phyloP scores from a whole-genome alignment of 2,329 filamentous ascomycete genomes.

The Xylaria sp. region DNA sequence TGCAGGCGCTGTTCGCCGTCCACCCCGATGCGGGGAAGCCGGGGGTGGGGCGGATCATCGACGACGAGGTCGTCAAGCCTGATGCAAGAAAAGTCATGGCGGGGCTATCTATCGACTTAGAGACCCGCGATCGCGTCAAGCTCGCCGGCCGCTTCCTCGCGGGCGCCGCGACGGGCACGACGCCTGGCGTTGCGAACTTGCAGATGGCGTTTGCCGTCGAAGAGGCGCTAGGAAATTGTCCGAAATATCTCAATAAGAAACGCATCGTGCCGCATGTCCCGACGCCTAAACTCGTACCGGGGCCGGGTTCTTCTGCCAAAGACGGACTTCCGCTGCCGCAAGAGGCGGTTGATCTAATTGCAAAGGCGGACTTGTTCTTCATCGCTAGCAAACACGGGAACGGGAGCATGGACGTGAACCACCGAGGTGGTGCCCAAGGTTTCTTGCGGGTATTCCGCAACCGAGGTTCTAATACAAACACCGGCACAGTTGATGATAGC shows the following conservation, averaged over 20 bases:
- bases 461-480: slow-evolving; percentile 43
- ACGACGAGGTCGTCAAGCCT: slow-evolving; percentile 39
- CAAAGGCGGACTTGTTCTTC: slow-evolving; percentile 76
- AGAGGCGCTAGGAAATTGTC: slow-evolving; percentile 80
- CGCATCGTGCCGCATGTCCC: slow-evolving; percentile 61
- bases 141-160: slow-evolving; percentile 72
- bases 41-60: slow-evolving; percentile 27
- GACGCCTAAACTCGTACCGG: slow-evolving; percentile 49
- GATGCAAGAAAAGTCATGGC: slow-evolving; percentile 51
- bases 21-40: slow-evolving; percentile 40
- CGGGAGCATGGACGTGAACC: slow-evolving; percentile 81
- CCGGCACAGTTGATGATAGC: not conserved
- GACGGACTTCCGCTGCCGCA: slow-evolving; percentile 50
- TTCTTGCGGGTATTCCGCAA: slow-evolving; percentile 74
- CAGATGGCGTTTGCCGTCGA: slow-evolving; percentile 71
- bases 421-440: slow-evolving; percentile 75
- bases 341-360: slow-evolving; percentile 64
- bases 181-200: slow-evolving; percentile 42
- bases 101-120: slow-evolving; percentile 66
- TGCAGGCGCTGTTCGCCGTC: slow-evolving; percentile 62
- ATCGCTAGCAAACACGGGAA: slow-evolving; percentile 69
- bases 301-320: slow-evolving; percentile 3
- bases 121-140: slow-evolving; percentile 74
- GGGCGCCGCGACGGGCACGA: slow-evolving; percentile 54
- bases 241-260: slow-evolving; percentile 85